phyloP scores from a whole-genome alignment of 257 asterid species.

The Buddleja alternifolia region DNA sequence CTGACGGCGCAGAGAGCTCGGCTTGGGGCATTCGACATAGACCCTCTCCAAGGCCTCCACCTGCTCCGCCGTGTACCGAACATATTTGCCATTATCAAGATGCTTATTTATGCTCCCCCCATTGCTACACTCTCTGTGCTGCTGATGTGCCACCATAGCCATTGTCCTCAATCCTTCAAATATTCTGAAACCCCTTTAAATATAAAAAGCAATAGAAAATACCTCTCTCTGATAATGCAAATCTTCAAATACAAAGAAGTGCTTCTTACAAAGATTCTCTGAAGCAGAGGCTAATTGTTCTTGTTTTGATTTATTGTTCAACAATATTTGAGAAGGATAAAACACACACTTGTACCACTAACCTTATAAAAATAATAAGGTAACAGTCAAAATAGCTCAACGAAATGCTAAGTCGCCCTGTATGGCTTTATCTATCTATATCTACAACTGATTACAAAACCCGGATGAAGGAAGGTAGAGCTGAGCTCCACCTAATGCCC shows the following conservation, averaged over 20 bases:
- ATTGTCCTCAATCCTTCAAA: constrained; percentile 34
- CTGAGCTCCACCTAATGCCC: too few relatives aligned
- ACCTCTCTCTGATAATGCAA: constrained; percentile 1
- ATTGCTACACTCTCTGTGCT: constrained; percentile 78
- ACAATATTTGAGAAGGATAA: constrained; percentile 33
- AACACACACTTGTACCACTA: constrained; percentile 43
- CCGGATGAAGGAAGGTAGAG: too few relatives aligned
- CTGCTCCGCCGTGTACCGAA: constrained; percentile 89
- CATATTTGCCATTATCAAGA: constrained; percentile 85
- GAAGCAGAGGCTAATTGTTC: constrained; percentile 21
- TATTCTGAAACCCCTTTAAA: background rate
- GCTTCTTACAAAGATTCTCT: constrained; percentile 2
- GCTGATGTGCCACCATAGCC: constrained; percentile 80
- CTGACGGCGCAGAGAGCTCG: constrained; percentile 83
- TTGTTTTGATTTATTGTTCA: constrained; percentile 13
- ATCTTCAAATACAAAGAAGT: background rate
- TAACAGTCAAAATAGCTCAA: constrained; percentile 66
- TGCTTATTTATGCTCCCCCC: constrained; percentile 72
- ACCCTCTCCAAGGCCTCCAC: constrained; percentile 95
- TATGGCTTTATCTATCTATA: background rate
- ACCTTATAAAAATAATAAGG: constrained; percentile 48
- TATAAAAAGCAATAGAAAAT: background rate
- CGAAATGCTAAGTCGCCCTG: constrained; percentile 51
- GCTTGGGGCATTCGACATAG: constrained; percentile 89
- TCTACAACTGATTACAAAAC: too few relatives aligned